A percentile compares a stretch with the other conserved stretches of the same genome.
These are phyloP conservation scores for Penicillium psychrosexuale DNA, from an alignment of 2,329 filamentous ascomycete genomes.

Conservation along the genomic window DNA sequence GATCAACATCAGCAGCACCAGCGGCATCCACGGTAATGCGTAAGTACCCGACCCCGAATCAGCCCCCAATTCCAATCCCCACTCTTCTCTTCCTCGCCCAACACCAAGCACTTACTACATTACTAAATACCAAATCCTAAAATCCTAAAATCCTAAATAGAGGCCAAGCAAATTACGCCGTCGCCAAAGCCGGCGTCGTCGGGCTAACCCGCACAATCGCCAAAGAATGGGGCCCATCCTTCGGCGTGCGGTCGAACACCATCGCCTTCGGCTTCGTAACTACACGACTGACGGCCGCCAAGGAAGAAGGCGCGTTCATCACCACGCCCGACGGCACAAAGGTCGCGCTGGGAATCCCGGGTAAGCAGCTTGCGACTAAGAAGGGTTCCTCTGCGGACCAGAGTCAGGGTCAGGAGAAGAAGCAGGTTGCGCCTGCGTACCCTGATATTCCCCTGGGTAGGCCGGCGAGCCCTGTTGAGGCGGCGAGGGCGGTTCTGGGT, in stretches of 20 bases:
- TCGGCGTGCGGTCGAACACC: constrained; percentile 79
- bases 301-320: constrained; percentile 79
- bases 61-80: not conserved
- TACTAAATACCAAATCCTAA: not conserved
- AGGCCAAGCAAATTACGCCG: constrained; percentile 84
- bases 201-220: constrained; percentile 86
- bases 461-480: constrained; percentile 74
- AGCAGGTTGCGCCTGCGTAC: constrained; percentile 40
- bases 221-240: constrained; percentile 84
- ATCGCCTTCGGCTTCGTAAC: constrained; percentile 79
- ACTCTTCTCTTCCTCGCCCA: not conserved
- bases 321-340: constrained; percentile 72
- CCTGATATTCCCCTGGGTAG: constrained; percentile 75
- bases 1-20: constrained; percentile 80
- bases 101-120: not conserved
- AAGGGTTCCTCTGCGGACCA: constrained; percentile 25
- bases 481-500: constrained; percentile 71
- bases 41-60: constrained; percentile 21
- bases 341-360: constrained; percentile 70
- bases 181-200: constrained; percentile 79
- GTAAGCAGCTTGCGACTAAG: constrained; percentile 48
- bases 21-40: constrained; percentile 79
- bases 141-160: constrained; percentile 11
- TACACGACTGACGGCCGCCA: constrained; percentile 76
- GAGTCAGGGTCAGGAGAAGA: constrained; percentile 24